Evolutionary conservation across 768 basidiomycete genomes (phyloP).

Genomic region (Leccinum ochraceum): DNA sequence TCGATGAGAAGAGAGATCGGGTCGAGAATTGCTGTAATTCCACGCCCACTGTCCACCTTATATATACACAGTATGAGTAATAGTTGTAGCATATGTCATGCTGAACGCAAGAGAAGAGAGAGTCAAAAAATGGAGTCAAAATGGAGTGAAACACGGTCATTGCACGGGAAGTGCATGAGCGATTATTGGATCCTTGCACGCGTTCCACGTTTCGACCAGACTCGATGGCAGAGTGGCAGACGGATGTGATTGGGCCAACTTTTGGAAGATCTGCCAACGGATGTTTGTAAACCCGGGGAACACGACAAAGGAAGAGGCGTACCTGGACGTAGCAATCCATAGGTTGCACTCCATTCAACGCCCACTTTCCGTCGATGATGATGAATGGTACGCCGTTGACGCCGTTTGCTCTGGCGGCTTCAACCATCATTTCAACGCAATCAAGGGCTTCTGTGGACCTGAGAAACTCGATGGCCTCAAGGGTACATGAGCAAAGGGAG

Average conservation of each 20-base stretch:
- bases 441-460: conserved; percentile 39
- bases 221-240: conserved; percentile 4
- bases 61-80: not conserved
- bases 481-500: not conserved
- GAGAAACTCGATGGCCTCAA: conserved; percentile 44
- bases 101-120: conserved; percentile 2
- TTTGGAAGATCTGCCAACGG: conserved; percentile 32
- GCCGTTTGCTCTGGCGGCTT: conserved; percentile 42
- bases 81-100: conserved; percentile 15
- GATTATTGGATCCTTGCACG: conserved; percentile 22
- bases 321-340: conserved; percentile 43
- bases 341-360: conserved; percentile 45
- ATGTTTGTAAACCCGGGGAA: not conserved
- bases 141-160: conserved; percentile 17
- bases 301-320: conserved; percentile 3
- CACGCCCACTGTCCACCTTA: too few relatives aligned
- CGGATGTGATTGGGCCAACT: conserved; percentile 24
- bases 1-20: too few relatives aligned
- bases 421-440: conserved; percentile 43
- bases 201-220: conserved; percentile 20
- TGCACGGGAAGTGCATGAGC: conserved; percentile 22
- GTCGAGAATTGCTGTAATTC: too few relatives aligned
- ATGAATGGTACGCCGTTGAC: conserved; percentile 56
- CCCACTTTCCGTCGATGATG: conserved; percentile 48
- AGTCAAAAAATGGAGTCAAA: not conserved